phyloP scores from a whole-genome alignment of 352 stramenopile species.

The Pythium aristosporum region DNA sequence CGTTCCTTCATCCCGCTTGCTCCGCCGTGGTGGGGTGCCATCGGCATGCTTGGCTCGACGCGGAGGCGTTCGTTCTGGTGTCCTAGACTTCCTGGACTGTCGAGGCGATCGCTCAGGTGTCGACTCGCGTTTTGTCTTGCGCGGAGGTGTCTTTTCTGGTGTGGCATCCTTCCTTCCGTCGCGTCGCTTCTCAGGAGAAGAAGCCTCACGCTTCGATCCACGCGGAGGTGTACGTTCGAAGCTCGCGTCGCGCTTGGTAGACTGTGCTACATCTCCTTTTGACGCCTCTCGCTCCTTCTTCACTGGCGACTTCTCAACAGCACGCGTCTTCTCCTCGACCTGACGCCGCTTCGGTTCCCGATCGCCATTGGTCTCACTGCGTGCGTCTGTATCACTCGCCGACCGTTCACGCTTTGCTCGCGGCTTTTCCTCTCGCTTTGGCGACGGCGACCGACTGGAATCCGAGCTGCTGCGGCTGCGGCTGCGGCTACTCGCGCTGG shows the following conservation, averaged over 20 bases:
- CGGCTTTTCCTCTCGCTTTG: conserved; percentile 4
- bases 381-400: not conserved
- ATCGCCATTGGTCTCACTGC: not conserved
- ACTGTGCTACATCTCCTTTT: not conserved
- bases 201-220: not conserved
- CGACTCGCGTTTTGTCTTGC: conserved; percentile 4
- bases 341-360: conserved; percentile 12
- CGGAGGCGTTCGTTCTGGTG: not conserved
- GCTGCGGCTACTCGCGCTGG: not conserved
- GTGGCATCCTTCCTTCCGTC: not conserved
- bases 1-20: conserved; percentile 1
- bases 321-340: not conserved
- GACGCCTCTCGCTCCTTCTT: not conserved
- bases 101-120: conserved; percentile 5
- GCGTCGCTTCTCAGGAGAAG: not conserved
- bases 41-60: conserved; percentile 5
- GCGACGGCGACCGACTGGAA: conserved; percentile 15
- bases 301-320: not conserved
- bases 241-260: not conserved
- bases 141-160: conserved; percentile 3
- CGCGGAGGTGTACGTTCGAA: not conserved
- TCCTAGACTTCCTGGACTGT: not conserved
- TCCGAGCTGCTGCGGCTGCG: conserved; percentile 7
- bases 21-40: conserved; percentile 11
- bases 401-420: conserved; percentile 15